Base-by-base conservation (phyloP, 495 filamentous ascomycete genomes). In the Darksidea phi region DNA sequence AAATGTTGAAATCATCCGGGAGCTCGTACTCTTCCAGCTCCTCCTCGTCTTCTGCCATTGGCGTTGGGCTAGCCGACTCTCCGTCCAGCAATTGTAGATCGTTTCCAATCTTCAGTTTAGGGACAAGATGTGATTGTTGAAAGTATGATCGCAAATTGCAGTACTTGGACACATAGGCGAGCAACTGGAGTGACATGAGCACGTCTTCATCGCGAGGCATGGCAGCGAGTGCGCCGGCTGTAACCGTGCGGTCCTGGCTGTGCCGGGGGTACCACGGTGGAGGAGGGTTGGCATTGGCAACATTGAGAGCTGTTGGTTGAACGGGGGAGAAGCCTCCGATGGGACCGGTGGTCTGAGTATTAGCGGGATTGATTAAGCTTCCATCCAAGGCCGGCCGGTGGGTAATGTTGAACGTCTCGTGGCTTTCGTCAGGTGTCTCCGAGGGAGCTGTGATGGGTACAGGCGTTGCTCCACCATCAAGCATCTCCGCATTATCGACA, bases 111-210 rank as follows among this genome's bases (percentile, higher is more conserved):
- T 91, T 92, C 57, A 98, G 84, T 67, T 84, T 89, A 2, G 94
- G 94, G 2, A 98, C 94, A 10, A 97, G 82, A 69, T 98, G 94
- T 41, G 91, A 93, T 67, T 87, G 80, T 72, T 98, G 93, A 73
- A 98, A 98, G 73, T 96, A 98, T 20, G 89, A 85, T 13, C 94
- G 84, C 36, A 98, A 82, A 67, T 95, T 91, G 82, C 94, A 97
- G 74, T 98, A 98, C 74, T 98, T 98, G 28, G 92, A 96, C 57
- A 98, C 91, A 70, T 98, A 98, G 2, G 94, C 94, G 25, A 98
- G 82, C 7, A 98, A 84, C 75, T 98, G 94, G n/a, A 98, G 80
- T 0, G 94, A 96, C 91, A 97, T 95, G 63, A 98, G 76, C 15
- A 98, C 94, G 69, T 98, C 94, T 70, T 98, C 94, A 64, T 97